Evolutionary conservation across 495 filamentous ascomycete genomes (phyloP).

Genomic region (Xylaria flabelliformis): DNA sequence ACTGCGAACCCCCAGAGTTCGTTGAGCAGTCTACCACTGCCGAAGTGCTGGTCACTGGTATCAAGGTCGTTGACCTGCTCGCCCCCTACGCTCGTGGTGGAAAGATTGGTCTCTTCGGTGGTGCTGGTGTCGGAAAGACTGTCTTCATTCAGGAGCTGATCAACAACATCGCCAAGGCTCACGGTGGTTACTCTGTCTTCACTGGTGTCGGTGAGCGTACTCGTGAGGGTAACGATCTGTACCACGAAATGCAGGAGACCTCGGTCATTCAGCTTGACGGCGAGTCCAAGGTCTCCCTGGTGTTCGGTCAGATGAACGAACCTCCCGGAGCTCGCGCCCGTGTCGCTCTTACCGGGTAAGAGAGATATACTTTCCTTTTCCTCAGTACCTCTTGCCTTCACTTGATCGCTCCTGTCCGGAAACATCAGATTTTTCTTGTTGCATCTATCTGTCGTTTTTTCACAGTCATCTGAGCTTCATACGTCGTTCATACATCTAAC

Average conservation of each 20-base stretch:
- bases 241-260: slow-evolving; percentile 99
- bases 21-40: slow-evolving; percentile 93
- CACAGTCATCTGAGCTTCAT: not conserved
- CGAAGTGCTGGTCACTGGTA: slow-evolving; percentile 97
- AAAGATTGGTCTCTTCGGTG: slow-evolving; percentile 99
- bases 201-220: slow-evolving; percentile 99
- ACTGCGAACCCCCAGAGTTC: slow-evolving; percentile 91
- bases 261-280: slow-evolving; percentile 98
- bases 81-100: slow-evolving; percentile 99
- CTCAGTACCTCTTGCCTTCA: not conserved
- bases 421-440: not conserved
- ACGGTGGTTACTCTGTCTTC: slow-evolving; percentile 99
- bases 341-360: slow-evolving; percentile 86
- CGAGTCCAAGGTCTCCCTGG: slow-evolving; percentile 98
- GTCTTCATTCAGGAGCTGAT: slow-evolving; percentile 99
- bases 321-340: slow-evolving; percentile 99
- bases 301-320: slow-evolving; percentile 99
- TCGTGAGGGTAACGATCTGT: slow-evolving; percentile 99
- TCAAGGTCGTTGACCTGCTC: slow-evolving; percentile 99
- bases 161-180: slow-evolving; percentile 99
- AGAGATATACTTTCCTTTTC: slow-evolving; percentile 44
- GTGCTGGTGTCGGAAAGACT: slow-evolving; percentile 99
- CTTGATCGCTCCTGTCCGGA: not conserved
- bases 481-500: not conserved
- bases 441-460: not conserved